Percentiles rank a stretch among this genome's conserved stretches.
These are phyloP conservation scores for Sporothrix phasma DNA, from an alignment of 2,329 filamentous ascomycete genomes.

Conservation along the genomic window DNA sequence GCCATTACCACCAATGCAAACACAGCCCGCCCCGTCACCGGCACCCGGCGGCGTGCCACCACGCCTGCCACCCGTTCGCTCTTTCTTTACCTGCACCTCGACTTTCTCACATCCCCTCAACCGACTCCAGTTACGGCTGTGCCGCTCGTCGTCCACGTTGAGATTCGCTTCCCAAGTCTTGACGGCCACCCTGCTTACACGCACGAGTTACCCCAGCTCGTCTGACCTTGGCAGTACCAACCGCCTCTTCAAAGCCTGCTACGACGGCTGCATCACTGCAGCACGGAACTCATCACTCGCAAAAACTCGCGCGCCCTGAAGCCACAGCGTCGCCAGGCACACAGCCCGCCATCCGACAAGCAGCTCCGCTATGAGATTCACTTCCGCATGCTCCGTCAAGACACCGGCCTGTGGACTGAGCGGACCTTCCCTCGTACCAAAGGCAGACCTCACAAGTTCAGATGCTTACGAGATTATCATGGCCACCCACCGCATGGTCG, in stretches of 20 bases:
- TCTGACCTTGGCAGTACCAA: constrained; percentile 35
- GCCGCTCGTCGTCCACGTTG: constrained; percentile 16
- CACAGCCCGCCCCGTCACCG: neutral
- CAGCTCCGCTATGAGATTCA: constrained; percentile 39
- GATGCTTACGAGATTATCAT: constrained; percentile 38
- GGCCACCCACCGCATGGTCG: constrained; percentile 41
- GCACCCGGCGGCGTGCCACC: neutral
- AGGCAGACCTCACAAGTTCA: constrained; percentile 34
- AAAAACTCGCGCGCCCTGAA: constrained; percentile 40
- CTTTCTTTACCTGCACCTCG: neutral
- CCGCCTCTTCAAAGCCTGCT: constrained; percentile 40
- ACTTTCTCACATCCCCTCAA: neutral
- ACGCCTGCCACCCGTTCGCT: neutral
- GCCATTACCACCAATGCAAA: constrained; percentile 2
- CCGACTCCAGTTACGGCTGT: too few relatives aligned
- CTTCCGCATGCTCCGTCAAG: constrained; percentile 36
- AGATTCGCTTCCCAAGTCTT: constrained; percentile 17
- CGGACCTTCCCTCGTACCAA: constrained; percentile 41
- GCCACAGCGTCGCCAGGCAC: constrained; percentile 21
- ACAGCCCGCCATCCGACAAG: constrained; percentile 27
- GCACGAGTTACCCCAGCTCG: constrained; percentile 39
- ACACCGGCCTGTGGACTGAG: constrained; percentile 33
- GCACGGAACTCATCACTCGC: constrained; percentile 43
- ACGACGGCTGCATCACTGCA: constrained; percentile 41
- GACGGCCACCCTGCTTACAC: constrained; percentile 24